Base-by-base conservation (phyloP, 768 basidiomycete species). In the Royoungia palumana region DNA sequence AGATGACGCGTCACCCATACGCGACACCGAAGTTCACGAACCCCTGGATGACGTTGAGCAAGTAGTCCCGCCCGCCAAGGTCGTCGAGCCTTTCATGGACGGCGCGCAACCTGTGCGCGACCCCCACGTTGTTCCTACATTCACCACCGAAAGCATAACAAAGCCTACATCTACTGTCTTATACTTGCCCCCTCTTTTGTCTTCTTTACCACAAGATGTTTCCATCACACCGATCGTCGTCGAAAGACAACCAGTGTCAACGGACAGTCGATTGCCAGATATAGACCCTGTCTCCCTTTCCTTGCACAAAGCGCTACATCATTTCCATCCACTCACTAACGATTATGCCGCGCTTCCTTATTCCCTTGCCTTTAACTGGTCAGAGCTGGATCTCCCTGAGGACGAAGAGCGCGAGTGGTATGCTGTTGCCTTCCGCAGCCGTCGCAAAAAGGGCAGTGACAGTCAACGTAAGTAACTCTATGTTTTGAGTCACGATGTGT, bases 341-440 rank as follows among this genome's bases (percentile, higher is more conserved):
- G 65, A 80, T 28, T 96, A 95, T 54, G 85, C 91, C 0, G 59
- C 51, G 10, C 67, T 66, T 4, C 73, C 81, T 5, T 98, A 95
- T 58, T 70, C 70, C 3, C 73, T 82, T 22, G 88, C 90, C 2
- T 98, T 98, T 75, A 96, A 96, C 66, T 98, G 94, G 94, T 59
- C 67, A 16, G 78, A 87, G 38, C 72, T 95, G 2, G 61, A 65
- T 4, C 74, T 95, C 13, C 85, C 86, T 2, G 70, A 71, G 44
- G 78, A 85, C 3, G 82, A 87, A 39, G 87, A 89, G 56, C 72
- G 89, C 34, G 89, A 92, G 49, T 96, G 89, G 91, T 97, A 95
- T 63, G 84, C 84, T 52, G 95, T 98, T 11, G 90, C 82, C 14
- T 98, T 98, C 69, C 77, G 91, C 12, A 89, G 87, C 54, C 80